These are phyloP conservation scores for Globisporangium heterothallicum DNA, from an alignment of 352 stramenopile genomes.

Conservation along the genomic window DNA sequence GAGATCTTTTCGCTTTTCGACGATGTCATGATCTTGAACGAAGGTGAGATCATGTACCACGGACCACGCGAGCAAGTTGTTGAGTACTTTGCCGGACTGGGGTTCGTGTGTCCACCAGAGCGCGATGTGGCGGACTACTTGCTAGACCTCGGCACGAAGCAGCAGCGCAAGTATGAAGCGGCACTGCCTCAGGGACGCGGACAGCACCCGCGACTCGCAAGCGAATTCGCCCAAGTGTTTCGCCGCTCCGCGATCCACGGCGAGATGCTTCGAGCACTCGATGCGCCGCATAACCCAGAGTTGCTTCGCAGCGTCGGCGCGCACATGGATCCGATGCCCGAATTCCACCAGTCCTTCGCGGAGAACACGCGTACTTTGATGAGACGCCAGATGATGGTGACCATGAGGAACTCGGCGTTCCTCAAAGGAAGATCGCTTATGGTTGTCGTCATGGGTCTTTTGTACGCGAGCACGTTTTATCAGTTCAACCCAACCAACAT, in stretches of 20 bases:
- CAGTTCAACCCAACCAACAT: slow-evolving; percentile 21
- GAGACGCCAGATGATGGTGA: slow-evolving; percentile 47
- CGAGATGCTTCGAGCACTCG: slow-evolving; percentile 31
- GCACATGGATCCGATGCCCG: slow-evolving; percentile 56
- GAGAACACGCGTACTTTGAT: slow-evolving; percentile 7
- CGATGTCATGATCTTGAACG: slow-evolving; percentile 75
- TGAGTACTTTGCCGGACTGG: slow-evolving; percentile 19
- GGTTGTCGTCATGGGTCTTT: slow-evolving; percentile 39
- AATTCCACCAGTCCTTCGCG: slow-evolving; percentile 16
- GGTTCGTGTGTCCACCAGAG: slow-evolving; percentile 11
- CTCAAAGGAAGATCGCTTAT: slow-evolving; percentile 24
- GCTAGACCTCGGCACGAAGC: slow-evolving; percentile 18
- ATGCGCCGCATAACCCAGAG: too few relatives aligned
- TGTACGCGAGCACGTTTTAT: slow-evolving; percentile 35
- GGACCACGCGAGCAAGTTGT: slow-evolving; percentile 11
- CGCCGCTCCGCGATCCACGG: slow-evolving; percentile 25
- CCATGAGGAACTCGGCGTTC: slow-evolving; percentile 32
- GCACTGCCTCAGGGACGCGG: neutral
- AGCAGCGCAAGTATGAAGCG: slow-evolving; percentile 17
- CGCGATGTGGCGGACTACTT: slow-evolving; percentile 23
- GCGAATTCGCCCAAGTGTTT: slow-evolving; percentile 16
- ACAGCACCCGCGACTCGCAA: neutral
- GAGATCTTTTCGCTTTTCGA: slow-evolving; percentile 90
- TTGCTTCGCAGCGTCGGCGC: slow-evolving; percentile 6
- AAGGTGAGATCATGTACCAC: slow-evolving; percentile 23